A percentile compares a stretch with the other conserved stretches of the same genome.
Conservation (phyloP, 305 asterid species). For the Lippia alba region DNA sequence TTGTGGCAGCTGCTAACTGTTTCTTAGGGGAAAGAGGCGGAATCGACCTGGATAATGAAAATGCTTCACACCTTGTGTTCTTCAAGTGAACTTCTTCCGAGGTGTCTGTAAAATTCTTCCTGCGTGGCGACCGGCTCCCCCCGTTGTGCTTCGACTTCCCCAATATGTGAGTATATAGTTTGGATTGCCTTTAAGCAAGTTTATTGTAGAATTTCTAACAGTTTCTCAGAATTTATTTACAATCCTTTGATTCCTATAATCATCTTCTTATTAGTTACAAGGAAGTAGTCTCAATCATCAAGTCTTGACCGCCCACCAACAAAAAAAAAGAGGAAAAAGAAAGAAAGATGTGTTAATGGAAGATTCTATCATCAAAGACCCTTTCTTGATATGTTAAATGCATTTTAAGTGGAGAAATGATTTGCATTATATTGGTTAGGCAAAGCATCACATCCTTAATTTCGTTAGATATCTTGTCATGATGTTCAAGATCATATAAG, state of each 20-base stretch:
- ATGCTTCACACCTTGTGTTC: not conserved
- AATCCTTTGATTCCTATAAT: conserved; percentile 38
- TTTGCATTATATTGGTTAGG: too few species aligned
- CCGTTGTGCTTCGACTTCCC: conserved; percentile 31
- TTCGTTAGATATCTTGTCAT: too few species aligned
- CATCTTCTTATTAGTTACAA: conserved; percentile 24
- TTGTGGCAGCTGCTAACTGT: conserved; percentile 42
- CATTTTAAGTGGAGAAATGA: too few species aligned
- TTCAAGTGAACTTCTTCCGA: conserved; percentile 6
- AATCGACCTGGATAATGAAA: conserved; percentile 25
- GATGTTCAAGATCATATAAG: too few species aligned
- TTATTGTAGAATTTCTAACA: conserved; percentile 50
- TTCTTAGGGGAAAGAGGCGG: conserved; percentile 43
- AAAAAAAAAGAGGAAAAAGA: too few species aligned
- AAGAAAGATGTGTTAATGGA: too few species aligned
- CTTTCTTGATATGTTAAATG: too few species aligned
- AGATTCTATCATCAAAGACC: too few species aligned
- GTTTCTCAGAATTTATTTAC: conserved; percentile 42
- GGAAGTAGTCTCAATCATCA: not conserved
- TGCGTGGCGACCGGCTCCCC: conserved; percentile 21
- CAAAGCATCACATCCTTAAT: too few species aligned
- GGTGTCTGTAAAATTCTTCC: conserved; percentile 39
- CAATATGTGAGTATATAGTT: conserved; percentile 67
- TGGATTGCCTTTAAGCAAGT: conserved; percentile 58
- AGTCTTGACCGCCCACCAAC: too few species aligned